These are phyloP conservation scores for Candida khao-thaluensis DNA, from an alignment of 805 yeast genomes.

Conservation along the genomic window DNA sequence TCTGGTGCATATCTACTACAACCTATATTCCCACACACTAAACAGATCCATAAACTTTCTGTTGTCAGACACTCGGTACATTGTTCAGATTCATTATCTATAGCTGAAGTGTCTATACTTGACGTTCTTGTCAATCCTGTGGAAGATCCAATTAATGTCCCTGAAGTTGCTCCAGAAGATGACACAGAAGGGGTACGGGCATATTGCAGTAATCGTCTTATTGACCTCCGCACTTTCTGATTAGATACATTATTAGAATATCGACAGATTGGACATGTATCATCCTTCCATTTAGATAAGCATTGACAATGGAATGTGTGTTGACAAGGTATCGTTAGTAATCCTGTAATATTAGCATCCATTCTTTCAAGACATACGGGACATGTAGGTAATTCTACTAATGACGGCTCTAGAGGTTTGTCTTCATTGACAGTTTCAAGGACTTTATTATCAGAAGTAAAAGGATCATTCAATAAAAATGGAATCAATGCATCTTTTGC, in stretches of 20 bases:
- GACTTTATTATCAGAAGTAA: slow-evolving; percentile 37
- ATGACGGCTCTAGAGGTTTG: slow-evolving; percentile 4
- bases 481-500: slow-evolving; percentile 47
- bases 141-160: background rate
- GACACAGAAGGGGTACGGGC: background rate
- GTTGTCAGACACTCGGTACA: slow-evolving; percentile 60
- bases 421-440: slow-evolving; percentile 9
- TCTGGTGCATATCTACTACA: slow-evolving; percentile 80
- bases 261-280: slow-evolving; percentile 87
- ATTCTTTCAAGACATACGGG: slow-evolving; percentile 90
- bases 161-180: background rate
- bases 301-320: slow-evolving; percentile 92
- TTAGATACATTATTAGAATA: slow-evolving; percentile 55
- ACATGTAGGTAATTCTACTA: slow-evolving; percentile 78
- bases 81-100: slow-evolving; percentile 18
- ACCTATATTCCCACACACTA: slow-evolving; percentile 88
- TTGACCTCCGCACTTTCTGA: slow-evolving; percentile 31
- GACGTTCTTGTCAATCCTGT: background rate
- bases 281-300: slow-evolving; percentile 84
- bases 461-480: slow-evolving; percentile 70
- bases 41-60: slow-evolving; percentile 81
- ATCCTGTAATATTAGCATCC: slow-evolving; percentile 78
- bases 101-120: slow-evolving; percentile 6
- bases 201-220: slow-evolving; percentile 31
- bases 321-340: slow-evolving; percentile 86